These are phyloP conservation scores for Neonothopanus nambi DNA, from an alignment of 1,284 basidiomycete species.

Conservation along the genomic window DNA sequence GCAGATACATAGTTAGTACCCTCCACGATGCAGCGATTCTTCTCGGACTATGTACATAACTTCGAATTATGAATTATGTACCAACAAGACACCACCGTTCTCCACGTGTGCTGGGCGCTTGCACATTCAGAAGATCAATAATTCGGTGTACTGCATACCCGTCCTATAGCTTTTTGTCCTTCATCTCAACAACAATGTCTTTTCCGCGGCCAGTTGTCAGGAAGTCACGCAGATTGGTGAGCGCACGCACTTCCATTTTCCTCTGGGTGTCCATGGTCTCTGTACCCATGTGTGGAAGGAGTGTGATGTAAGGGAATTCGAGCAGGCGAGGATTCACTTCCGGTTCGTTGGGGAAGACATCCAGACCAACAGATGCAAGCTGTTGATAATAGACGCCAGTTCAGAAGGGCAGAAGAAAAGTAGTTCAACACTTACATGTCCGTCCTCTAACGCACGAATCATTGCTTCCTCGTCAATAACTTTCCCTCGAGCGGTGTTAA, in stretches of 20 bases:
- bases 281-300: constrained; percentile 91
- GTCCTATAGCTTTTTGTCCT: constrained; percentile 16
- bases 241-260: constrained; percentile 80
- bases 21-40: background rate
- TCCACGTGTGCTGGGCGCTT: background rate
- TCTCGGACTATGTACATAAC: background rate
- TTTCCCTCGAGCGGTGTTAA: constrained; percentile 91
- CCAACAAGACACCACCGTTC: no score
- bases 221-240: constrained; percentile 72
- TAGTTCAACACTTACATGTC: constrained; percentile 61
- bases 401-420: constrained; percentile 8
- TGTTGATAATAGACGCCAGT: constrained; percentile 31
- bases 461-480: constrained; percentile 87
- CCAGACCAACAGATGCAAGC: constrained; percentile 83
- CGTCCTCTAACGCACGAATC: constrained; percentile 81
- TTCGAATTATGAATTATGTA: no score
- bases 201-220: constrained; percentile 60
- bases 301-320: constrained; percentile 77
- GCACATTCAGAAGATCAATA: background rate
- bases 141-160: background rate
- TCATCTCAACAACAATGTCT: constrained; percentile 68
- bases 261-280: constrained; percentile 81
- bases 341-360: constrained; percentile 90
- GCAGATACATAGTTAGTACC: background rate
- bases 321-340: constrained; percentile 80